Percentiles rank a stretch among this genome's conserved stretches.
These are phyloP conservation scores for Termitomyces sp. DNA, from an alignment of 768 basidiomycete species.

Conservation along the genomic window DNA sequence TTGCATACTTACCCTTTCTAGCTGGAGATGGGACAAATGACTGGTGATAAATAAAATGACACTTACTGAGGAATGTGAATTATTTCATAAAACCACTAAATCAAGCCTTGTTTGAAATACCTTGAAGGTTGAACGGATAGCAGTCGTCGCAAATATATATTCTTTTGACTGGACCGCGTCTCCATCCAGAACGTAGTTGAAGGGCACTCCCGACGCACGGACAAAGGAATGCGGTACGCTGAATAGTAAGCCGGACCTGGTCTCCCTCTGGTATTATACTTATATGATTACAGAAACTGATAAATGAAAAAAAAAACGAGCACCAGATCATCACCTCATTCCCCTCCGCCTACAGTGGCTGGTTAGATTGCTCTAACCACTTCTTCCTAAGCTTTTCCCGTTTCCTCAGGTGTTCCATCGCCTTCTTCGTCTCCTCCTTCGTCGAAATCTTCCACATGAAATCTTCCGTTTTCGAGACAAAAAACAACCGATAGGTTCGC, in stretches of 20 bases:
- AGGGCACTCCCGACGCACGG: background rate
- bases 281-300: background rate
- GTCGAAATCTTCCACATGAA: slow-evolving; percentile 45
- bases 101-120: background rate
- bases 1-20: too few relatives aligned
- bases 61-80: too few relatives aligned
- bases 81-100: background rate
- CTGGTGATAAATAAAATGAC: too few relatives aligned
- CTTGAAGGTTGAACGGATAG: background rate
- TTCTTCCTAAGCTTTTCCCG: slow-evolving; percentile 28
- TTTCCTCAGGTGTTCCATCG: slow-evolving; percentile 22
- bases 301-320: background rate
- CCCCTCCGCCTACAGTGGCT: slow-evolving; percentile 6
- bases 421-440: slow-evolving; percentile 33
- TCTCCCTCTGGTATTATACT: background rate
- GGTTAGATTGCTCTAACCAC: slow-evolving; percentile 28
- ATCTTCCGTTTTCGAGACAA: slow-evolving; percentile 65
- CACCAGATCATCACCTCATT: background rate
- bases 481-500: slow-evolving; percentile 78
- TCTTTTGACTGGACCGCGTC: background rate
- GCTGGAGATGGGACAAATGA: too few relatives aligned
- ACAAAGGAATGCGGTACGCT: background rate
- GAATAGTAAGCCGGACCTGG: background rate
- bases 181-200: background rate
- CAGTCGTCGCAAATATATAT: background rate